Evolutionary conservation across 1,139 yeast species (phyloP), one percentile per base, ranked within the genome.

Genomic region (Yamadazyma triangularis): DNA sequence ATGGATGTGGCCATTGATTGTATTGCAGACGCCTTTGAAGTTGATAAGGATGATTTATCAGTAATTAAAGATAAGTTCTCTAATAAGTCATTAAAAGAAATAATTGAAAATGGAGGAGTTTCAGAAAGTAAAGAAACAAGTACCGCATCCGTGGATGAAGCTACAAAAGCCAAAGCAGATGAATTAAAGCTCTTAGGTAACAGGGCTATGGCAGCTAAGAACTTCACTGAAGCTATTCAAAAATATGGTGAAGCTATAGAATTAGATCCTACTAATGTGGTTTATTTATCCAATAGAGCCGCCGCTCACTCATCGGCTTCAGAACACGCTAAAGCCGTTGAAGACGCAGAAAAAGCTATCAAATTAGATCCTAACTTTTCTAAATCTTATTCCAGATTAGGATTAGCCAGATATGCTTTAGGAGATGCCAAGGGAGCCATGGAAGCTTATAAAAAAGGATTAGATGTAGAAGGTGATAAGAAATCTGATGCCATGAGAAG

Each of bases 1-100:
- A 71, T 91, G 51, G 96, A 89, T 44, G 95, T 91, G 31, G 97
- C 97, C 43, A 75, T 88, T 48, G 96, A 86, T 51, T 87, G 96
- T 64, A 76, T 91, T 37, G 77, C 87, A 20, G 97, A 89, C 49
- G 89, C 95, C 5, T 91, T 83, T 56, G 81, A 71, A 35, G 80
- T 91, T 21, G 73, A 77, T 40, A 66, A 68, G 45, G 75, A 65
- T 13, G 66, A 65, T 25, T 51, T 59, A 10, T 47, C 59, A 15
- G 53, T 56, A 22, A 45, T 66, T 10, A 45, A 55, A 15, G 29
- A 57, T 4, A 62, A 57, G 35, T 75, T 76, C 43, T 57, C 60
- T 13, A 80, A 82, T 24, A 65, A 73, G 46, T 49, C 67, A 3
- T 65, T 81, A 44, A 43, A 51, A 4, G 73, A 75, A 22, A 56